Evolutionary conservation across 371 early-diverging fungal species (phyloP), one percentile per base, ranked within the genome.

Genomic region (Rhizopus stolonifer): DNA sequence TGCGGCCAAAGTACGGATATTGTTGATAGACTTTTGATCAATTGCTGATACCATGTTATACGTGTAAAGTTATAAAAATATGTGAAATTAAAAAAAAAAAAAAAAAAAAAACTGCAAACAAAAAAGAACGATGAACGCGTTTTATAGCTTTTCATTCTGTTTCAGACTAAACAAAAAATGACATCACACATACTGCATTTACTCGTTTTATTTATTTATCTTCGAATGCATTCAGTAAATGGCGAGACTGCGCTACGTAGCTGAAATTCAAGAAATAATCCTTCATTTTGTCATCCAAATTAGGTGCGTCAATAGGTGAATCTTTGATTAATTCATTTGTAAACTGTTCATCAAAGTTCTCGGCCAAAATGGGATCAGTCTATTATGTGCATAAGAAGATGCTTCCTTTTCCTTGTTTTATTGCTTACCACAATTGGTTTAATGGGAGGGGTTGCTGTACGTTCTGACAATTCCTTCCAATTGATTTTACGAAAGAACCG

Each of bases 1-100:
- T 21, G 95, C 94, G 40, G 96, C 88, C 13, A 99, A 75, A 18
- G 80, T 80, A 65, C 99, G 88, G 68, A 99, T 91, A 53, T 98
- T 98, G 73, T 97, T 87, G 73, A 98, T 83, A 26, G 55, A 26
- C 46, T 63, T 58, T 63, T 54, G 46, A 21, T 63, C 64, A 38
- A 63, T 44, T 45, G 26, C 19, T 19, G 46, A 39, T 45, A 36
- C 54, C 64, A 63, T 63, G 2, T 38, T 55, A 31, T 22, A 31
- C n/a, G n/a, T n/a, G n/a, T n/a, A n/a, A n/a, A n/a, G n/a, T n/a
- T n/a, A 29, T 29, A 29, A 29, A 29, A 7, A 29, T 4, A 29
- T 4, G 4, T 29, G 31, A 29, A 29, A 10, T 26, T 46, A 18
- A 31, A 40, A 10, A 55, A 14, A 26, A 18, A 40, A 26, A 11